Percentiles rank a stretch among this genome's conserved stretches.
phyloP scores from a whole-genome alignment of 2,329 filamentous ascomycete species.

The Graphilbum sp. region DNA sequence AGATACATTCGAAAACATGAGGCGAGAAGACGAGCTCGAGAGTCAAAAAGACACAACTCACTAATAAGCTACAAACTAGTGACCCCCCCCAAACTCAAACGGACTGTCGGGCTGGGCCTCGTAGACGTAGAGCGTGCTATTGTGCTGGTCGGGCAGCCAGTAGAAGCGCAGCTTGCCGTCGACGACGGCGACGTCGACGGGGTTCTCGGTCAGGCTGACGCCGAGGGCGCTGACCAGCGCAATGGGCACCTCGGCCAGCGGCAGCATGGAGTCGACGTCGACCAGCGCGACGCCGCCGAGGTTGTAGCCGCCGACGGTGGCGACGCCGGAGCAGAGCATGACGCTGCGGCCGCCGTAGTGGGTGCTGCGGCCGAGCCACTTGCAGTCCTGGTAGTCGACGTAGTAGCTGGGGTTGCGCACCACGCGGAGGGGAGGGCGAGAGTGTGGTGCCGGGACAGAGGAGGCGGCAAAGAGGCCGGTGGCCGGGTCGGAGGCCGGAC shows the following conservation, averaged over 20 bases:
- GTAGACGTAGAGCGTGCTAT: conserved; percentile 19
- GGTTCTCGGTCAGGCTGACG: conserved; percentile 28
- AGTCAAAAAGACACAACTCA: no score
- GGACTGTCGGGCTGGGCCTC: conserved; percentile 1
- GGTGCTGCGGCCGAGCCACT: conserved; percentile 26
- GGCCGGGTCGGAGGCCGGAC: no score
- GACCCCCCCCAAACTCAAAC: background rate
- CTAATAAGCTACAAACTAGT: background rate
- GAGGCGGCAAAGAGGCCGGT: no score
- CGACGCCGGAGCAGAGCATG: conserved; percentile 31
- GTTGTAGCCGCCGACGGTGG: conserved; percentile 15
- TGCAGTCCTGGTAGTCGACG: conserved; percentile 35
- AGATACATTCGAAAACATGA: no score
- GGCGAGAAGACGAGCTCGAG: no score
- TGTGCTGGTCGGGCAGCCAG: conserved; percentile 29
- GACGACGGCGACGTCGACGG: conserved; percentile 27
- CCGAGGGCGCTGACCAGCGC: conserved; percentile 22
- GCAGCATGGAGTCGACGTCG: conserved; percentile 25
- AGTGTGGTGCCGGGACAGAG: no score
- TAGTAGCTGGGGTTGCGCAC: conserved; percentile 24
- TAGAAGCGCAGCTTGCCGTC: conserved; percentile 27
- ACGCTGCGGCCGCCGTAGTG: conserved; percentile 20
- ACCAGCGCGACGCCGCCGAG: conserved; percentile 31
- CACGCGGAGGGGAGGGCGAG: no score
- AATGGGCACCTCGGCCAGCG: conserved; percentile 28